A percentile compares a stretch with the other conserved stretches of the same genome.
Evolutionary conservation across 495 filamentous ascomycete genomes (phyloP).

Genomic region (Neurospora tetrasperma): DNA sequence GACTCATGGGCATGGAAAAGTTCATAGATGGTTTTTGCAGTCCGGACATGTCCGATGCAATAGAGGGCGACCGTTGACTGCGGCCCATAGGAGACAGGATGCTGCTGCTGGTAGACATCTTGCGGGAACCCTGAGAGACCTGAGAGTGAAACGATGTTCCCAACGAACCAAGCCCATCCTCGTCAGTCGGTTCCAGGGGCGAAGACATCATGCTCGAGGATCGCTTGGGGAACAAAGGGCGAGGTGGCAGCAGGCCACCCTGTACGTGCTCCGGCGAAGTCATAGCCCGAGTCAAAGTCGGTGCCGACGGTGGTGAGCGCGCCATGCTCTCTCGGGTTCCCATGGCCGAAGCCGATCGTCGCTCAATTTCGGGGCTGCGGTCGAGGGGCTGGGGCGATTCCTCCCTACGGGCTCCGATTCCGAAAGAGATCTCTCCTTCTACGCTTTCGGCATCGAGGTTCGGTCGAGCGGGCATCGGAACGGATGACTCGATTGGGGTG

Average conservation of each 20-base stretch:
- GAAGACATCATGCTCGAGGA: slow-evolving; percentile 40
- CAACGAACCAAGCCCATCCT: slow-evolving; percentile 25
- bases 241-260: slow-evolving; percentile 30
- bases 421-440: slow-evolving; percentile 24
- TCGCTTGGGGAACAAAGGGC: slow-evolving; percentile 35
- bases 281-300: slow-evolving; percentile 4
- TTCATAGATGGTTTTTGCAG: slow-evolving; percentile 73
- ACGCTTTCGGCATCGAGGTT: slow-evolving; percentile 23
- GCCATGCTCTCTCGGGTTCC: slow-evolving; percentile 12
- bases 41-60: slow-evolving; percentile 62
- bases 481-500: slow-evolving; percentile 35
- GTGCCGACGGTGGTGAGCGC: slow-evolving; percentile 12
- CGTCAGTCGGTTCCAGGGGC: slow-evolving; percentile 27
- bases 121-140: slow-evolving; percentile 27
- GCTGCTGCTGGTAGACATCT: slow-evolving; percentile 58
- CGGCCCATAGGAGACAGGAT: slow-evolving; percentile 47
- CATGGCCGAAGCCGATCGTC: slow-evolving; percentile 9
- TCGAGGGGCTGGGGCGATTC: slow-evolving; percentile 32
- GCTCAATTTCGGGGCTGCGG: slow-evolving; percentile 2
- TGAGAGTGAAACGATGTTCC: slow-evolving; percentile 29
- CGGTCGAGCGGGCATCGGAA: slow-evolving; percentile 29
- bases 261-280: slow-evolving; percentile 30
- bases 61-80: slow-evolving; percentile 64
- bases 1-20: slow-evolving; percentile 83
- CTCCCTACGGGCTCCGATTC: slow-evolving; percentile 33